Percentiles rank a stretch among this genome's conserved stretches.
phyloP scores from a whole-genome alignment of 805 yeast species.

The Yarrowia bubula region DNA sequence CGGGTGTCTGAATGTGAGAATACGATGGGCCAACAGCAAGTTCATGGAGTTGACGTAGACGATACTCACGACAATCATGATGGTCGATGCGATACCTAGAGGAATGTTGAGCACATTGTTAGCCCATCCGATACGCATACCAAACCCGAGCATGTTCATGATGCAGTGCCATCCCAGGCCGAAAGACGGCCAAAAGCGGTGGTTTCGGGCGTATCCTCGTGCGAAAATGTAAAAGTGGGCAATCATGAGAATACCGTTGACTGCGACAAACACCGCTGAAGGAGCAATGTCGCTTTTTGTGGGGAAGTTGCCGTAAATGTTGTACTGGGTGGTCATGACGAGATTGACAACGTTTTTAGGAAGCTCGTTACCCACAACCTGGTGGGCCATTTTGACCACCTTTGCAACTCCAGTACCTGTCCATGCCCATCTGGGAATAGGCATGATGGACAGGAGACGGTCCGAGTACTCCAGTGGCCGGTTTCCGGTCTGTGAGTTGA shows the following conservation, averaged over 20 bases:
- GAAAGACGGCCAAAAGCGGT: conserved; percentile 55
- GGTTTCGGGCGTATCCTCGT: conserved; percentile 36
- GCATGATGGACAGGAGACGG: conserved; percentile 15
- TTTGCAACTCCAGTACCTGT: conserved; percentile 22
- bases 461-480: conserved; percentile 22
- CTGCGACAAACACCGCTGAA: conserved; percentile 53
- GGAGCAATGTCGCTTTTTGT: conserved; percentile 54
- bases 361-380: conserved; percentile 7
- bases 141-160: conserved; percentile 57
- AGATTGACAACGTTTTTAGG: not conserved
- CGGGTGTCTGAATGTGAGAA: conserved; percentile 77
- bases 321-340: conserved; percentile 36
- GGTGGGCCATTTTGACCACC: conserved; percentile 19
- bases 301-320: conserved; percentile 63
- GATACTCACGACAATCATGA: conserved; percentile 56
- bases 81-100: conserved; percentile 56
- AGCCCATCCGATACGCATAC: conserved; percentile 59
- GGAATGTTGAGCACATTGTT: conserved; percentile 47
- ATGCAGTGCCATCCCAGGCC: conserved; percentile 55
- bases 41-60: conserved; percentile 59
- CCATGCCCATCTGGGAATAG: conserved; percentile 13
- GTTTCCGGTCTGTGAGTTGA: conserved; percentile 21
- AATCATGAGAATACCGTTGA: conserved; percentile 49
- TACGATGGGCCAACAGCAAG: conserved; percentile 65
- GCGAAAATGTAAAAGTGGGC: conserved; percentile 49